Percentiles rank a stretch among this genome's conserved stretches.
These are phyloP conservation scores for Bolboschoenoplectus hybrid DNA, from an alignment of 202 grass and related monocot genomes.

Conservation along the genomic window DNA sequence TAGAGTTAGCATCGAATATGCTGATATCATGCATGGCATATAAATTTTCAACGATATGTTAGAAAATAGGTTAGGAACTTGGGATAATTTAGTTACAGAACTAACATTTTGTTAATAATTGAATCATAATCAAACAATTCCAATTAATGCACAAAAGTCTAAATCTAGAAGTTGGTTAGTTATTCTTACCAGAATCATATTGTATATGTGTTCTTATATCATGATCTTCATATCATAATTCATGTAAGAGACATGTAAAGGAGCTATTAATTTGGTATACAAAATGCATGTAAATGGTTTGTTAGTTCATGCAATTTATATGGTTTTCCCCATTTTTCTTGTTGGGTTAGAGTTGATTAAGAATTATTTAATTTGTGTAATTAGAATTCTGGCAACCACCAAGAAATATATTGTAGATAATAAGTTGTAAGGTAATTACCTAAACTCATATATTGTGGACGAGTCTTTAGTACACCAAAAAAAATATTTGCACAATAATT, in stretches of 20 bases:
- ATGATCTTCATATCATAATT: not conserved
- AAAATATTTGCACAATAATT: too few species aligned
- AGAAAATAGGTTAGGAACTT: not conserved
- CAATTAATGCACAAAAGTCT: not conserved
- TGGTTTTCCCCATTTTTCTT: not conserved
- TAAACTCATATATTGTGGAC: too few species aligned
- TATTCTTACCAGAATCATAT: not conserved
- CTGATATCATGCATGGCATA: not conserved
- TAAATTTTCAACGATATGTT: conserved; percentile 11
- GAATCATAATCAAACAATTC: not conserved
- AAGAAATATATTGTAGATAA: not conserved
- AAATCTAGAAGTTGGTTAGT: not conserved
- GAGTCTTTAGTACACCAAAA: too few species aligned
- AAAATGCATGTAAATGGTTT: conserved; percentile 7
- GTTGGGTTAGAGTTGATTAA: not conserved
- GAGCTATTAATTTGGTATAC: not conserved
- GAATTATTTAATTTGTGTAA: not conserved
- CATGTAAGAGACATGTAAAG: not conserved
- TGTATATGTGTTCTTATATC: not conserved
- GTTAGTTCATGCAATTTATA: conserved; percentile 12
- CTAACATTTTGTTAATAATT: not conserved
- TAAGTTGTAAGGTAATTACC: too few species aligned
- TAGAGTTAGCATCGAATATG: not conserved
- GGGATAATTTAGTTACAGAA: not conserved
- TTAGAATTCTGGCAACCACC: not conserved